These are phyloP conservation scores for Triglochin maritima DNA, from an alignment of 106 monocot genomes.

Conservation along the genomic window DNA sequence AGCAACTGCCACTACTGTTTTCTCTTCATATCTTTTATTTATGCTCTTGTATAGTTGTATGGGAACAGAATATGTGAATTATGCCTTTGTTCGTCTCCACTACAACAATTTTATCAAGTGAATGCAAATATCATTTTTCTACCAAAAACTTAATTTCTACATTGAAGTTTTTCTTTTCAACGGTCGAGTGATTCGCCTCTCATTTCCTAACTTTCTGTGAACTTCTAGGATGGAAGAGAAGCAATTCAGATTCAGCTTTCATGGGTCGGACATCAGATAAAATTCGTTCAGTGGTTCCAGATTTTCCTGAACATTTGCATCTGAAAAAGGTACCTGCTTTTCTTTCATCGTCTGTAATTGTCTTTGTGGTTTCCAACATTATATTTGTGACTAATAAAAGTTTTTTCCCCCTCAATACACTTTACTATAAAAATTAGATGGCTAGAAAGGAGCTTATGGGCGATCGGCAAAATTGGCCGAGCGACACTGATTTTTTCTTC, in stretches of 20 bases:
- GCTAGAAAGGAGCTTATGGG: constrained; percentile 26
- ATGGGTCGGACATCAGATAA: constrained; percentile 29
- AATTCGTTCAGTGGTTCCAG: constrained; percentile 14
- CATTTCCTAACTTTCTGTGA: neutral
- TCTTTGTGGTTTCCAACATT: neutral
- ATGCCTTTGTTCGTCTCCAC: too few species aligned
- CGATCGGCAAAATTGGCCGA: constrained; percentile 22
- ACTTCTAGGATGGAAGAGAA: constrained; percentile 48
- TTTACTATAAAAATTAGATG: constrained; percentile 12
- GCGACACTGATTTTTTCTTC: constrained; percentile 16
- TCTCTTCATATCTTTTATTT: too few species aligned
- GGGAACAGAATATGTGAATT: too few species aligned
- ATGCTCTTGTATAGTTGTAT: too few species aligned
- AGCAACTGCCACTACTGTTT: too few species aligned
- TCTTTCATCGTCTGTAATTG: neutral
- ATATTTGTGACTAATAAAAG: neutral
- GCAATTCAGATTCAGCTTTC: constrained; percentile 42
- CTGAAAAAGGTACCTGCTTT: constrained; percentile 28
- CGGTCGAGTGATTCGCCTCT: too few species aligned
- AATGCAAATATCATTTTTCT: neutral
- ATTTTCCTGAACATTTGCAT: constrained; percentile 21
- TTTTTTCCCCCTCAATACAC: neutral
- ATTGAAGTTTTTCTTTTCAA: too few species aligned
- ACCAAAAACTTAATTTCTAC: neutral
- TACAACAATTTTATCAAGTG: too few species aligned